Conservation (phyloP, 192 early-diverging fungal species). For the Gryganskiella cystojenkinii region DNA sequence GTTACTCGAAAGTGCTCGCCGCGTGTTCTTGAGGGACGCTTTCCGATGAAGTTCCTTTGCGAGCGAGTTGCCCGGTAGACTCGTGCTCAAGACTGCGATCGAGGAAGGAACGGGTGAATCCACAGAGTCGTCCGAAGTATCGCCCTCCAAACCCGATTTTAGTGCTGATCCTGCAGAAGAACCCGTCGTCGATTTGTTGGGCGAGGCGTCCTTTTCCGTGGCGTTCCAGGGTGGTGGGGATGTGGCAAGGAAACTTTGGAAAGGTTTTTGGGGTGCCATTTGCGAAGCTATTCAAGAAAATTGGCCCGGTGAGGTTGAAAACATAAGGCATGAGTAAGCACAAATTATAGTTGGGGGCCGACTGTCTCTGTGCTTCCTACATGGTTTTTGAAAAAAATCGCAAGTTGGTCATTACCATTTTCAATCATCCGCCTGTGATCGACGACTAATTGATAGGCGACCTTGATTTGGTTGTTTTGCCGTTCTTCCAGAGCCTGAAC, state of each 20-base stretch:
- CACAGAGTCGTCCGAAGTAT: slow-evolving; percentile 28
- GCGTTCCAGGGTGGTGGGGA: slow-evolving; percentile 82
- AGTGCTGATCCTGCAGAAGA: slow-evolving; percentile 41
- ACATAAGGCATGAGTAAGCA: too few relatives aligned
- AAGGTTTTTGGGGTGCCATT: slow-evolving; percentile 63
- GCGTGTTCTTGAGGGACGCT: slow-evolving; percentile 43
- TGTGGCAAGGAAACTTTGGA: slow-evolving; percentile 70
- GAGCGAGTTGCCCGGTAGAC: slow-evolving; percentile 43
- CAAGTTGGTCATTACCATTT: slow-evolving; percentile 57
- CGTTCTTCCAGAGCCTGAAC: slow-evolving; percentile 79
- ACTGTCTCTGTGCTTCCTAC: too few relatives aligned
- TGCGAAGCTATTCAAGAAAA: slow-evolving; percentile 25
- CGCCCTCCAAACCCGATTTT: slow-evolving; percentile 32
- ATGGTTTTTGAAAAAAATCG: too few relatives aligned
- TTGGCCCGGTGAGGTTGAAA: too few relatives aligned
- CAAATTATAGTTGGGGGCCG: too few relatives aligned
- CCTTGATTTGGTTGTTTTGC: slow-evolving; percentile 95
- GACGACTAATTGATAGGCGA: slow-evolving; percentile 95
- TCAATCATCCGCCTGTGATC: slow-evolving; percentile 81
- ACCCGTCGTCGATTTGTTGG: slow-evolving; percentile 40
- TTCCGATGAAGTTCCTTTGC: slow-evolving; percentile 51
- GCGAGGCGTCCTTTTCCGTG: slow-evolving; percentile 49
- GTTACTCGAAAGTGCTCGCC: slow-evolving; percentile 13
- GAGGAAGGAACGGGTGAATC: slow-evolving; percentile 56
- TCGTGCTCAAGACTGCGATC: slow-evolving; percentile 61